These are phyloP conservation scores for Coemansia sp. DNA, from an alignment of 192 early-diverging fungal species.

Conservation along the genomic window DNA sequence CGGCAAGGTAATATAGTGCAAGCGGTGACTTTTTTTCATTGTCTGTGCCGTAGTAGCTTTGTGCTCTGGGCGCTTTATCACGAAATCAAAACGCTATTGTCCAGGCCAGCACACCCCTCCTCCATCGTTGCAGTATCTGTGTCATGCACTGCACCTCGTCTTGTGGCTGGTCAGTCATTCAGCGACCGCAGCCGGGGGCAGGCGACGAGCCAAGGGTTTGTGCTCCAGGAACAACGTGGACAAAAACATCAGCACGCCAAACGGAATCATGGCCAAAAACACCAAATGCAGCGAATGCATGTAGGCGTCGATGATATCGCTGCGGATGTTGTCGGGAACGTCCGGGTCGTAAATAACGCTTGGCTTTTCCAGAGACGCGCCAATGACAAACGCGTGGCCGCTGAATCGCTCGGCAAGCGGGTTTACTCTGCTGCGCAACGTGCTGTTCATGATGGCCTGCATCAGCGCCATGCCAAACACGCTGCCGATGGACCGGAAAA, in stretches of 20 bases:
- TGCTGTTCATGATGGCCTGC: slow-evolving; percentile 58
- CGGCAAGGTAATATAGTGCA: no score
- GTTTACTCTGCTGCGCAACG: slow-evolving; percentile 17
- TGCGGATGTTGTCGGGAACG: slow-evolving; percentile 48
- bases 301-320: slow-evolving; percentile 57
- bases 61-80: no score
- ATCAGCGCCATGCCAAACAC: slow-evolving; percentile 64
- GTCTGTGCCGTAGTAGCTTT: no score
- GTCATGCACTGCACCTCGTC: no score
- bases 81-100: no score
- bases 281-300: slow-evolving; percentile 58
- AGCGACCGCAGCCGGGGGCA: slow-evolving; percentile 21
- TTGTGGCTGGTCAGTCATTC: slow-evolving; percentile 11
- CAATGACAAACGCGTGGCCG: slow-evolving; percentile 49
- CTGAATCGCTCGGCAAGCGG: slow-evolving; percentile 2
- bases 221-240: slow-evolving; percentile 57
- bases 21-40: no score
- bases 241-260: slow-evolving; percentile 57
- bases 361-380: slow-evolving; percentile 48
- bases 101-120: no score
- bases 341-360: slow-evolving; percentile 30
- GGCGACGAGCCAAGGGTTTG: slow-evolving; percentile 32
- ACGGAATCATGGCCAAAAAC: slow-evolving; percentile 58
- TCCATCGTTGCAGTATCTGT: no score
- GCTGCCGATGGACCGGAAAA: slow-evolving; percentile 67